Evolutionary conservation across 1,284 basidiomycete genomes (phyloP), one percentile per base, ranked within the genome.

Genomic region (Abortiporus biennis): DNA sequence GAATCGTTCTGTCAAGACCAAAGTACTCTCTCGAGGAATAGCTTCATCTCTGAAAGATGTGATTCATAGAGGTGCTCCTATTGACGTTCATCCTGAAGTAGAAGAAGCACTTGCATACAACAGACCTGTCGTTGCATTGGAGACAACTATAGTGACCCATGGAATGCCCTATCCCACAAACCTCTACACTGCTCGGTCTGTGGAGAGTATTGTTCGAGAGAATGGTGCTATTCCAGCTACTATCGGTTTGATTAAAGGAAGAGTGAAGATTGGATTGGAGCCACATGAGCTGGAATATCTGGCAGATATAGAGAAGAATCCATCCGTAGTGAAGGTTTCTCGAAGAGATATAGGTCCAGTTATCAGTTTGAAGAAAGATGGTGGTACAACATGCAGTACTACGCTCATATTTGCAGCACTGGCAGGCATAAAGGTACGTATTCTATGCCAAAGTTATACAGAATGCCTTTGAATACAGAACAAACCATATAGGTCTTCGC

Each of bases 91-190:
- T 48, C 81, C 85, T 11, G 90, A 94, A 61, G 84, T 90, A 22
- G 68, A 83, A 51, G 74, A 90, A 50, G 91, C 91, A 1, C 69
- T 94, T 22, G 66, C 71, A 12, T 63, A 68, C 36, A 64, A 65
- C 25, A 68, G 64, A 52, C 77, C 85, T 31, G 67, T 87, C 36
- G 85, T 88, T 6, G 85, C 85, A 16, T 71, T 89, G n/a, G 86
- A 89, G 56, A 92, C 90, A 1, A 86, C 94, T 1, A 82, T 99
- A 47, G 82, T 96, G 47, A 94, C 94, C 0, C 92, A 97, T 69
- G 95, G 91, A 22, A 80, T 93, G 68, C 85, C 87, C 0, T 77
- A 80, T 51, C 92, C 93, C 0, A 70, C 72, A 35, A 96, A 93
- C 56, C 64, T 87, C 13, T 68, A 82, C 24, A 83, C 88, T 12